Percentiles rank a stretch among this genome's conserved stretches.
Conservation (phyloP, 805 yeast species). For the Teunomyces atbi region DNA sequence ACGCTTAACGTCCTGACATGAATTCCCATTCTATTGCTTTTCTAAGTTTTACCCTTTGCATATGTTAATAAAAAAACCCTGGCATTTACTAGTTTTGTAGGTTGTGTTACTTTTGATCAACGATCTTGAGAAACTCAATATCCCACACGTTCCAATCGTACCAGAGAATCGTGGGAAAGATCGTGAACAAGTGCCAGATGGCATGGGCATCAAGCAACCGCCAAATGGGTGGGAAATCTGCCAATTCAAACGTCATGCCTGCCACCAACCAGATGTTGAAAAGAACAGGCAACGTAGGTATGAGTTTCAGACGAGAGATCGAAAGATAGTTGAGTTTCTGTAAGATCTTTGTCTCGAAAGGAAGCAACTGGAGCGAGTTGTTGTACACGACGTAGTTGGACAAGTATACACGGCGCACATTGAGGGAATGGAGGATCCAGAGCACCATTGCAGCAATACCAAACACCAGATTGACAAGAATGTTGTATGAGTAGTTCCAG, state of each 20-base stretch:
- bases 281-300: constrained; percentile 36
- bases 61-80: too few relatives aligned
- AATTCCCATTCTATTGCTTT: too few relatives aligned
- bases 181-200: constrained; percentile 88
- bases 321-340: constrained; percentile 30
- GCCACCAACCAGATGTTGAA: constrained; percentile 32
- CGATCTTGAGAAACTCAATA: constrained; percentile 22
- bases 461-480: constrained; percentile 27
- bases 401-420: constrained; percentile 15
- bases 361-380: constrained; percentile 37
- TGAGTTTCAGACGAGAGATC: constrained; percentile 21
- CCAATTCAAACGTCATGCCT: constrained; percentile 33
- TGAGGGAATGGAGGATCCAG: constrained; percentile 35
- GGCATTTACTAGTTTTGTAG: too few relatives aligned
- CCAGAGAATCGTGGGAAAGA: constrained; percentile 75
- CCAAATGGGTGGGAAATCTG: constrained; percentile 34
- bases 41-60: too few relatives aligned
- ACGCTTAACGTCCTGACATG: neutral
- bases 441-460: constrained; percentile 29
- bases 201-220: constrained; percentile 84
- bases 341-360: constrained; percentile 37
- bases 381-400: constrained; percentile 21
- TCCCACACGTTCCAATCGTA: constrained; percentile 59
- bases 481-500: constrained; percentile 43
- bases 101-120: constrained; percentile 1